Evolutionary conservation across 306 rosid genomes (phyloP), one percentile per base, ranked within the genome.

Genomic region (Trifolium subterraneum): DNA sequence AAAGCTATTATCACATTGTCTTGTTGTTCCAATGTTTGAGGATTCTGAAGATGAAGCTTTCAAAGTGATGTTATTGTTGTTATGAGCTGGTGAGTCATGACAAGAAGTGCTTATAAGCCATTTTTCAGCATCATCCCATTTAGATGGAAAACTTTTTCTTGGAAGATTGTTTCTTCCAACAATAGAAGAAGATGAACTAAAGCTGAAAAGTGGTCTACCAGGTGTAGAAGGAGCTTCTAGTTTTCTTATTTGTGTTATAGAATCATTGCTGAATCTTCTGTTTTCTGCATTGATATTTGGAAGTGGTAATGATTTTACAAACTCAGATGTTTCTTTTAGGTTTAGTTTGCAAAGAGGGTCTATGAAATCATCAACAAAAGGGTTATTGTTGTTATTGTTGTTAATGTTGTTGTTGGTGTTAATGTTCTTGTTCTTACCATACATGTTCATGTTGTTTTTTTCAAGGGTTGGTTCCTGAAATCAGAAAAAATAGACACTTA

Each of bases 61-160:
- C 22, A 73, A 36, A 23, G 25, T 55, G 62, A n/a, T n/a, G n/a
- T 55, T 55, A 67, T 1, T 51, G 67, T 1, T 72, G 45, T 35
- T 74, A 77, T 87, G 99, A 74, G 91, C 90, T n/a, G 98, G 92
- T 35, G 98, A 90, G 55, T 85, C 98, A 84, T 90, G 88, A 83
- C 95, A 89, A 48, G 98, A 87, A 52, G 77, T 86, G 68, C 87
- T 87, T 18, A 92, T 87, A 29, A 95, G 93, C 99, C 99, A 95
- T 68, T 95, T 95, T 81, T 95, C 98, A 14, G 99, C 99, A 80
- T 95, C 97, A 72, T 92, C 99, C 99, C 99, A 95, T 61, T 95
- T 95, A 10, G 98, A 95, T 77, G 98, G 99, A 47, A 95, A 84
- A 64, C 60, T 85, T 64, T 92, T 95, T 50, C 98, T 88, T 1